Evolutionary conservation across 1,139 yeast genomes (phyloP).

Genomic region (Dujonia santamariae): DNA sequence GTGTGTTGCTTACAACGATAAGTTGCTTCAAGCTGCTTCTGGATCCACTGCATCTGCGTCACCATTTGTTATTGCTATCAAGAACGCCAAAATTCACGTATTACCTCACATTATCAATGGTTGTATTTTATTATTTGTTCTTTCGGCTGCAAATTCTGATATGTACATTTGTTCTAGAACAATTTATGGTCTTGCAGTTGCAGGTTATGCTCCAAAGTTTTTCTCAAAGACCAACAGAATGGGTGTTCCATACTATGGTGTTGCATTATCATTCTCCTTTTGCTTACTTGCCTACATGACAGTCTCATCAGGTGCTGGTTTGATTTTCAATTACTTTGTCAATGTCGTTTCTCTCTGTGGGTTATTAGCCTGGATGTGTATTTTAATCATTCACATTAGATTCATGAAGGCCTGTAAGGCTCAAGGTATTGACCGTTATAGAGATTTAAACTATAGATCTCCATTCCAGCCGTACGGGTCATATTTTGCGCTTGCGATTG

Average conservation of each 20-base stretch:
- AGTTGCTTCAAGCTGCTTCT: constrained; percentile 27
- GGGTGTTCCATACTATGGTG: constrained; percentile 40
- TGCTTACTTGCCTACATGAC: constrained; percentile 65
- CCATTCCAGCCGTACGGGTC: constrained; percentile 70
- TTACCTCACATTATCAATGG: constrained; percentile 47
- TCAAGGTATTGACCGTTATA: constrained; percentile 47
- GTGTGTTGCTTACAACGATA: constrained; percentile 72
- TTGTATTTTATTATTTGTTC: constrained; percentile 42
- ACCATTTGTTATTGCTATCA: constrained; percentile 59
- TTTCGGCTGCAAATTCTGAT: constrained; percentile 48
- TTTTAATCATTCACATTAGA: constrained; percentile 57
- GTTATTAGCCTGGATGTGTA: constrained; percentile 66
- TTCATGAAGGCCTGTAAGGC: constrained; percentile 65
- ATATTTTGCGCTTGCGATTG: constrained; percentile 53
- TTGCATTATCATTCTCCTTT: constrained; percentile 37
- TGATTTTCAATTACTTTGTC: constrained; percentile 63
- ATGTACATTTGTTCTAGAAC: constrained; percentile 49
- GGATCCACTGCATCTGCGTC: constrained; percentile 70
- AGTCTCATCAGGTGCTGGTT: constrained; percentile 48
- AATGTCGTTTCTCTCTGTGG: constrained; percentile 75
- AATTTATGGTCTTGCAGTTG: constrained; percentile 41
- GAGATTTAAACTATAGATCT: constrained; percentile 54
- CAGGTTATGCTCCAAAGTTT: constrained; percentile 41
- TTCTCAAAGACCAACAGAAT: constrained; percentile 39
- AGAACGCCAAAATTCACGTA: constrained; percentile 39